Evolutionary conservation across 2,329 filamentous ascomycete genomes (phyloP), one percentile per base, ranked within the genome.

Genomic region (Monilinia vaccinii-corymbosi): DNA sequence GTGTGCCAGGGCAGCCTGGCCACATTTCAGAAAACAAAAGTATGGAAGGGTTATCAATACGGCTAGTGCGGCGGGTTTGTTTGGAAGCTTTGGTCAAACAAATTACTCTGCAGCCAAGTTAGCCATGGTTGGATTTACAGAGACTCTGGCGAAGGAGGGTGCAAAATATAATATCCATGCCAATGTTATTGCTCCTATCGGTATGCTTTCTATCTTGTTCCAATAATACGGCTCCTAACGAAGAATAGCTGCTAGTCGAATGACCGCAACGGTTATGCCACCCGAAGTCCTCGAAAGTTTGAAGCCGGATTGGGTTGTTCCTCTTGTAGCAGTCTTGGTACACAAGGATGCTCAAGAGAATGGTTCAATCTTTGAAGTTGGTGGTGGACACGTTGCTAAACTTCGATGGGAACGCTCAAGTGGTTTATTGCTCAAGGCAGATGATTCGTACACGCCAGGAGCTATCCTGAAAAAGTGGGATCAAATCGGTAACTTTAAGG

Each of bases 31-130:
- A 72, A 97, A 97, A 79, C 94, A 99, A 78, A 97, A 97, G 84
- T 99, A 90, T 74, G 94, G 94, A 65, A 85, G 94, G 70, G 81
- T 99, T 67, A 96, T 99, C 78, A 97, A 95, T 81, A 97, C 94
- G 28, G 85, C 93, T 42, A 97, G 93, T n/a, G 91, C 91, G 60
- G 92, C 94, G 63, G 94, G 94, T 70, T 81, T 99, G 58, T 97
- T 96, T 74, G 94, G 94, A 71, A 94, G 85, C 77, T 97, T 97
- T 72, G 94, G 93, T 66, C 93, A 97, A 79, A 84, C 86, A 74
- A 97, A 97, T 78, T 99, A 99, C 78, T 96, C 93, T 58, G 92
- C 94, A 63, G 94, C 94, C 71, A 99, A 97, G 80, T 82, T 97
- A 65, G 89, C 89, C 66, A 86, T 96, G 78, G 91, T 99, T 64